These are phyloP conservation scores for Candida cerambycidarum DNA, from an alignment of 805 yeast genomes.

Conservation along the genomic window DNA sequence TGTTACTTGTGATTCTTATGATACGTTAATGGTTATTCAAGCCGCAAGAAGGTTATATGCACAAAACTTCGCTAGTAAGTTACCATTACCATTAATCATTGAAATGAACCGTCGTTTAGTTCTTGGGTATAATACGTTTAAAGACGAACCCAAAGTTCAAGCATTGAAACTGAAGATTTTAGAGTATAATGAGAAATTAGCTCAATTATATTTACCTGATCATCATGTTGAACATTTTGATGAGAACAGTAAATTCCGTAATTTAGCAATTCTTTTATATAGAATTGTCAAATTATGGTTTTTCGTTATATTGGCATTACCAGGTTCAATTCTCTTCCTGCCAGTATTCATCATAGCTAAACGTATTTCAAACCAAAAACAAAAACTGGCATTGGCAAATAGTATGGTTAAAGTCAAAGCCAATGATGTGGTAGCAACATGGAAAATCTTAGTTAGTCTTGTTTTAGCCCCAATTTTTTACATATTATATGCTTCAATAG, in stretches of 20 bases:
- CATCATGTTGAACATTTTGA: constrained; percentile 60
- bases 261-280: constrained; percentile 51
- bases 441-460: constrained; percentile 90
- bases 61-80: constrained; percentile 63
- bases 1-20: constrained; percentile 85
- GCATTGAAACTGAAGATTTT: constrained; percentile 62
- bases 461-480: constrained; percentile 87
- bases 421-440: constrained; percentile 92
- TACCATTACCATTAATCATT: constrained; percentile 80
- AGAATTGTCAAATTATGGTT: constrained; percentile 58
- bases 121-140: constrained; percentile 73
- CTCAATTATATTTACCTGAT: constrained; percentile 52
- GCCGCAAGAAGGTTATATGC: constrained; percentile 89
- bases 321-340: constrained; percentile 83
- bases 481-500: constrained; percentile 67
- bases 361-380: constrained; percentile 68
- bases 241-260: constrained; percentile 45
- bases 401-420: constrained; percentile 91
- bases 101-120: constrained; percentile 90
- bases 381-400: constrained; percentile 73
- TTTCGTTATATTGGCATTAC: constrained; percentile 67
- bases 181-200: constrained; percentile 62
- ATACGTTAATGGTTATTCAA: constrained; percentile 83
- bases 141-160: constrained; percentile 66
- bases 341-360: constrained; percentile 86